A percentile compares a stretch with the other conserved stretches of the same genome.
These are phyloP conservation scores for Saposhnikovia divaricata DNA, from an alignment of 129 eudicot species.

Conservation along the genomic window DNA sequence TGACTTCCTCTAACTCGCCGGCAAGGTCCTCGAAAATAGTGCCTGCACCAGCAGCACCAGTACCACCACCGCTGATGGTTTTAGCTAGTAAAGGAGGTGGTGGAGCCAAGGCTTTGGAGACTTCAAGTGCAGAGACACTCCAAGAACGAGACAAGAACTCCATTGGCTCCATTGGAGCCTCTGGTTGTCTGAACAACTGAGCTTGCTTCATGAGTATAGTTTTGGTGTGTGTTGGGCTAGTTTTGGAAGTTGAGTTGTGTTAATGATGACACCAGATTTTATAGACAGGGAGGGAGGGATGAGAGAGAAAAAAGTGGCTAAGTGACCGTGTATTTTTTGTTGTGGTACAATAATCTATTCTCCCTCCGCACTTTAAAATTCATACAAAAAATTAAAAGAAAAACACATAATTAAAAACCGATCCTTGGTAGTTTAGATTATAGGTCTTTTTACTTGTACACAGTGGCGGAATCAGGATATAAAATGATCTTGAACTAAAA, in stretches of 20 bases:
- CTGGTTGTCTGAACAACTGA: constrained; percentile 60
- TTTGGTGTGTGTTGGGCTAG: not conserved
- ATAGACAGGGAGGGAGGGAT: not conserved
- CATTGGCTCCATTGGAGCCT: constrained; percentile 80
- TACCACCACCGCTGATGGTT: constrained; percentile 3
- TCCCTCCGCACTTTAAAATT: too few relatives aligned
- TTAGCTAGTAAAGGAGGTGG: constrained; percentile 19
- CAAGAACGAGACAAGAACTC: constrained; percentile 96
- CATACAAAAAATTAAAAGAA: too few relatives aligned
- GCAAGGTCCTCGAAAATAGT: constrained; percentile 35
- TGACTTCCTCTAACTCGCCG: constrained; percentile 34
- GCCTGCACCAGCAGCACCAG: not conserved
- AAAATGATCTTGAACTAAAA: too few relatives aligned
- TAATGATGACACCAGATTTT: not conserved
- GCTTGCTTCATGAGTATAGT: not conserved
- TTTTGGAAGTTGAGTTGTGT: not conserved
- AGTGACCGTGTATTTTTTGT: not conserved
- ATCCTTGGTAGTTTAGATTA: too few relatives aligned
- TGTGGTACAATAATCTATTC: too few relatives aligned
- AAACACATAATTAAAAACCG: too few relatives aligned
- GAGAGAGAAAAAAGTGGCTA: not conserved
- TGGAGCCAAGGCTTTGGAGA: constrained; percentile 67
- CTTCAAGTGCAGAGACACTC: constrained; percentile 79
- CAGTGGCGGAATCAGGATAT: too few relatives aligned
- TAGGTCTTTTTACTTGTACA: too few relatives aligned